phyloP scores from a whole-genome alignment of 805 yeast genomes.

The Metschnikowia shivogae region DNA sequence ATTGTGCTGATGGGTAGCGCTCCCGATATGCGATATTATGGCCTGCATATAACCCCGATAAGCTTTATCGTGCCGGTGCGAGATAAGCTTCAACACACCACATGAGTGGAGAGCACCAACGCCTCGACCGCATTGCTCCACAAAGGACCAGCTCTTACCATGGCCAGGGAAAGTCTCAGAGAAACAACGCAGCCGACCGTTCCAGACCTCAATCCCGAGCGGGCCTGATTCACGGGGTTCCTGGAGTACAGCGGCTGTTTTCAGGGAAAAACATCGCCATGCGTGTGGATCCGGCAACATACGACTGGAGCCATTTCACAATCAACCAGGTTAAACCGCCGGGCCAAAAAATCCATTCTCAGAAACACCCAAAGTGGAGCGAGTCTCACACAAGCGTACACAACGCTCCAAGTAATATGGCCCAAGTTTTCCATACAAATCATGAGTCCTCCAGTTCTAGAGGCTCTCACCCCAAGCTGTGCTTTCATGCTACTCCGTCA shows the following conservation, averaged over 20 bases:
- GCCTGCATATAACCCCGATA: neutral
- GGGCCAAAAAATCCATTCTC: neutral
- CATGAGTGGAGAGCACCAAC: neutral
- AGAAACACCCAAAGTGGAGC: neutral
- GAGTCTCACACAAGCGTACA: neutral
- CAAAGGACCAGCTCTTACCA: constrained; percentile 2
- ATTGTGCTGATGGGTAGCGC: too few species aligned
- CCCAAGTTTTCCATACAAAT: neutral
- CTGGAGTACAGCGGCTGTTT: neutral
- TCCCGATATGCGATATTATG: constrained; percentile 1
- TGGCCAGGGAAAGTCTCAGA: neutral
- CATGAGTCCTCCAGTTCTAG: neutral
- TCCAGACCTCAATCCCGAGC: neutral
- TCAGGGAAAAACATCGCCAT: neutral
- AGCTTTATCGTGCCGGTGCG: neutral
- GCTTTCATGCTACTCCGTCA: too few species aligned
- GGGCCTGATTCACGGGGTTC: neutral
- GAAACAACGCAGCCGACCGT: neutral
- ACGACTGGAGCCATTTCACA: neutral
- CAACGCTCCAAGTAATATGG: neutral
- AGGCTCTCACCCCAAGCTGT: too few species aligned
- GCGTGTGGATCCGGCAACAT: neutral
- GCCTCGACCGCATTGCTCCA: constrained; percentile 1
- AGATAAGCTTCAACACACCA: too few species aligned
- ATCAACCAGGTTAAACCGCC: neutral